Evolutionary conservation across 495 filamentous ascomycete genomes (phyloP).

Genomic region (Xeromyces bisporus): DNA sequence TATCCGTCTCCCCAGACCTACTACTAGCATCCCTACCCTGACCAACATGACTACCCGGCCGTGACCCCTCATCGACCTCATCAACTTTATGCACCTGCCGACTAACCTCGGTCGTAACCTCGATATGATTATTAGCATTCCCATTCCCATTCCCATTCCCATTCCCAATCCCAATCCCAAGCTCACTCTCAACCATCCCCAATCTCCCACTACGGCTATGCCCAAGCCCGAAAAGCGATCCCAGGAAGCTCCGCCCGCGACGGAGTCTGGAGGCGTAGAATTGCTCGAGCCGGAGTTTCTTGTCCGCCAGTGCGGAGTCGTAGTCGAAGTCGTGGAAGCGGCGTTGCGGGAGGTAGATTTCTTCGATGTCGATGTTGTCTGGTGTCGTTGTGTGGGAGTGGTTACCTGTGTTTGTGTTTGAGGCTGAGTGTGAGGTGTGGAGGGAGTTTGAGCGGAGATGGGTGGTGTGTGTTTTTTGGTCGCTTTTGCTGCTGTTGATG

Average conservation of each 20-base stretch:
- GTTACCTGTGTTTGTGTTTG: slow-evolving; percentile 7
- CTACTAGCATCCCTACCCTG: not conserved
- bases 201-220: too few species aligned
- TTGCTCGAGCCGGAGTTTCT: not conserved
- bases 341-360: not conserved
- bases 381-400: slow-evolving; percentile 12
- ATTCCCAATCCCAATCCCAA: slow-evolving; percentile 18
- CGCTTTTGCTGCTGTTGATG: too few species aligned
- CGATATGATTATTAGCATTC: slow-evolving; percentile 12
- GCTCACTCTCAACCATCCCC: slow-evolving; percentile 9
- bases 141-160: slow-evolving; percentile 4
- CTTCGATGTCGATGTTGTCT: not conserved
- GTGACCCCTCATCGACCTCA: slow-evolving; percentile 10
- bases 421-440: too few species aligned
- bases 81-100: slow-evolving; percentile 13
- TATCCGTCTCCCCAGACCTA: not conserved
- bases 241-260: too few species aligned
- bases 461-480: too few species aligned
- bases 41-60: not conserved
- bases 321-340: not conserved
- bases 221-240: too few species aligned
- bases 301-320: not conserved
- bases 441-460: too few species aligned
- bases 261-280: too few species aligned
- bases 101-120: slow-evolving; percentile 22